Percentiles rank a stretch among this genome's conserved stretches.
These are phyloP conservation scores for Davidsoniella virescens DNA, from an alignment of 2,329 filamentous ascomycete genomes.

Conservation along the genomic window DNA sequence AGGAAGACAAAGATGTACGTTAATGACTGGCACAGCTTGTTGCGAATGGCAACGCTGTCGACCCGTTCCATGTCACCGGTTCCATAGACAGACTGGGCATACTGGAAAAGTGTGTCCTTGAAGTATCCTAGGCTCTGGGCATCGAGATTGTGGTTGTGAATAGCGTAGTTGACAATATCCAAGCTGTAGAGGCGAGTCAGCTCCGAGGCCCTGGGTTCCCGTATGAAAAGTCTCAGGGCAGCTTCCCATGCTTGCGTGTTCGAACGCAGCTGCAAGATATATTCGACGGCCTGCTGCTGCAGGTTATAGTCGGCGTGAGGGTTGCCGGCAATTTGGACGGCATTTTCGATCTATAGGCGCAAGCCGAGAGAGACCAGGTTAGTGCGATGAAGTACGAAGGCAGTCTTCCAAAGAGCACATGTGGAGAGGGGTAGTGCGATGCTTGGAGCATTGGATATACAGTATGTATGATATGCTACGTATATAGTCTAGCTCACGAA, in stretches of 20 bases:
- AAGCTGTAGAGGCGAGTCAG: constrained; percentile 78
- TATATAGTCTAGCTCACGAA: too few relatives aligned
- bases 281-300: constrained; percentile 70
- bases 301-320: constrained; percentile 58
- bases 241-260: constrained; percentile 82
- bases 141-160: constrained; percentile 66
- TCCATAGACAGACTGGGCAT: constrained; percentile 62
- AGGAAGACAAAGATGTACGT: constrained; percentile 83
- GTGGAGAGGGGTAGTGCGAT: constrained; percentile 16
- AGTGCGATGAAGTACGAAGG: neutral
- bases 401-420: neutral
- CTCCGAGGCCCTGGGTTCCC: constrained; percentile 59
- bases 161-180: constrained; percentile 83
- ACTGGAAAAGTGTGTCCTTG: constrained; percentile 66
- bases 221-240: constrained; percentile 72
- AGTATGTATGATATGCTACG: neutral
- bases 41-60: constrained; percentile 70
- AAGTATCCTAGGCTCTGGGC: constrained; percentile 55
- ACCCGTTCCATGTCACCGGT: constrained; percentile 36
- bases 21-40: constrained; percentile 91
- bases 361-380: neutral
- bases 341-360: constrained; percentile 61
- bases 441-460: neutral
- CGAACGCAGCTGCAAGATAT: constrained; percentile 59
- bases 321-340: constrained; percentile 86